phyloP scores from a whole-genome alignment of 129 eudicot species.

The Pittosporum tobira region DNA sequence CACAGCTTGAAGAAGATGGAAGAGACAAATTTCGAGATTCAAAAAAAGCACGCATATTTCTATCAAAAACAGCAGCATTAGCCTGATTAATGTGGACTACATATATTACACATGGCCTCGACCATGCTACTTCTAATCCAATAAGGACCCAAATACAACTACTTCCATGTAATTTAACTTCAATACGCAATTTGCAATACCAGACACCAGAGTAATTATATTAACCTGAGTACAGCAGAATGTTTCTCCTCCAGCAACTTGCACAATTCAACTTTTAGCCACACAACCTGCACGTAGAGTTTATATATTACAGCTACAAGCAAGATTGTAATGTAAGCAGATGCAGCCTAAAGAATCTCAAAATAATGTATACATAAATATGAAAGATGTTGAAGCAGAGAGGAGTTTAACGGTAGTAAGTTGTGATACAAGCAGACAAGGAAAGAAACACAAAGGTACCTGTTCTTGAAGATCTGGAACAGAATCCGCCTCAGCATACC shows the following conservation, averaged over 20 bases:
- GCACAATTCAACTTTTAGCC: conserved; percentile 85
- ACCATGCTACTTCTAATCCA: too few species aligned
- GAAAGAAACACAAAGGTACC: conserved; percentile 31
- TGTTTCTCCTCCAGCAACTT: conserved; percentile 84
- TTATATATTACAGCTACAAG: not conserved
- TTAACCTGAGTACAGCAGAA: conserved; percentile 75
- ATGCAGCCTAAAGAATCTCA: conserved; percentile 12
- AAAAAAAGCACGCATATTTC: too few species aligned
- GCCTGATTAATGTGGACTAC: too few species aligned
- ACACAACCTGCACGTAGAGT: conserved; percentile 54
- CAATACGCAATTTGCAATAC: not conserved
- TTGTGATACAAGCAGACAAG: not conserved
- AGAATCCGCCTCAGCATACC: conserved; percentile 45
- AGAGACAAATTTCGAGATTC: too few species aligned
- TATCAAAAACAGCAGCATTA: not conserved
- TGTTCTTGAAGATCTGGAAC: conserved; percentile 85
- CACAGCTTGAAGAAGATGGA: too few species aligned
- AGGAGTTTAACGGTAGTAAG: too few species aligned
- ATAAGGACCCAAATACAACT: not conserved
- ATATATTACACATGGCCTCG: too few species aligned
- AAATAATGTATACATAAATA: too few species aligned
- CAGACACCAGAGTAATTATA: not conserved
- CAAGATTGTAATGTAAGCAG: not conserved
- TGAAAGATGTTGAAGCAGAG: too few species aligned
- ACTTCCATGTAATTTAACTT: not conserved